phyloP scores from a whole-genome alignment of 305 asterid species.

The Fraxinus nigra region DNA sequence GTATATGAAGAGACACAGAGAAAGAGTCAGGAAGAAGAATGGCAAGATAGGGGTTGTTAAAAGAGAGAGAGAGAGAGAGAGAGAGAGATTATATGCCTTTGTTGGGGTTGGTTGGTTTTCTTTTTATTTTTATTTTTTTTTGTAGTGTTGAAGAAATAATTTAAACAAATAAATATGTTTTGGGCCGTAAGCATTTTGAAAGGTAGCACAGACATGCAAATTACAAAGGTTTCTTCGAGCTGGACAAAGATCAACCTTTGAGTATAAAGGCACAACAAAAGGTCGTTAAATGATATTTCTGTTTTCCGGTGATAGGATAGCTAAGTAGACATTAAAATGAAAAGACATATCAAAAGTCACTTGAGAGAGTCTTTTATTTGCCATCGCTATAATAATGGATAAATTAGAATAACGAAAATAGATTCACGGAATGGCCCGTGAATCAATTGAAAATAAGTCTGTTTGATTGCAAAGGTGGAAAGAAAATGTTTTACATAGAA shows the following conservation, averaged over 20 bases:
- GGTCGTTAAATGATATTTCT: too few species aligned
- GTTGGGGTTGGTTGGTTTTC: constrained; percentile 35
- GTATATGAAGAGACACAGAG: neutral
- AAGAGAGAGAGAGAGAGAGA: neutral
- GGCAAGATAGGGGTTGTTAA: constrained; percentile 32
- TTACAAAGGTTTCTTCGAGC: neutral
- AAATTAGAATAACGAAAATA: neutral
- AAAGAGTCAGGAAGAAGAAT: constrained; percentile 17
- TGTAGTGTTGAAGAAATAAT: neutral
- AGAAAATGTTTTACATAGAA: too few species aligned
- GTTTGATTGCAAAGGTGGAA: too few species aligned
- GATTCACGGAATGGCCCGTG: neutral
- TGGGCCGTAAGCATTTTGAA: neutral
- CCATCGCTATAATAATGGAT: neutral
- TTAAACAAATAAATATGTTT: neutral
- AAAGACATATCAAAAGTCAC: neutral
- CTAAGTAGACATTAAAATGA: too few species aligned
- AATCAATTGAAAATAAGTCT: neutral
- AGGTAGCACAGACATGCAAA: neutral
- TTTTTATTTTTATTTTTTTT: neutral
- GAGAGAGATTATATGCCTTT: constrained; percentile 31
- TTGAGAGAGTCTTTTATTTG: neutral
- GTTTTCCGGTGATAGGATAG: too few species aligned
- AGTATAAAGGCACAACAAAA: neutral
- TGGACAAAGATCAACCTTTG: neutral